Conservation (phyloP, 2,329 filamentous ascomycete species). For the Cryphonectria radicalis region DNA sequence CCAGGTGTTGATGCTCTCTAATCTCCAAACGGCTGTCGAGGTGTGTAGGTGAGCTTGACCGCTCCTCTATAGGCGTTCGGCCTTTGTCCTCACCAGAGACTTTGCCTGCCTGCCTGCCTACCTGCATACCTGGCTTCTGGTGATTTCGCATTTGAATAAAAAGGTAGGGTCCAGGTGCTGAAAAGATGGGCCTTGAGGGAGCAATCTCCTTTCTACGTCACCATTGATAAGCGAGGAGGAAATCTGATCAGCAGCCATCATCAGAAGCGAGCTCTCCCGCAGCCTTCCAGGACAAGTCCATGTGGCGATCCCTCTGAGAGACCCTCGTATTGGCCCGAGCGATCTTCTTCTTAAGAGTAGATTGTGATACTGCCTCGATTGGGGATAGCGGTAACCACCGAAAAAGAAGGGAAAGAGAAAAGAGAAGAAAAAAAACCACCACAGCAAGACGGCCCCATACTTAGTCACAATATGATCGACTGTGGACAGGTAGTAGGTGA, state of each 20-base stretch:
- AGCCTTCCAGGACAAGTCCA: neutral
- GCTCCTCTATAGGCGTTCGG: neutral
- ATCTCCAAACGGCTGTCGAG: neutral
- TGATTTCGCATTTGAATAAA: neutral
- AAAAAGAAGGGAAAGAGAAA: no score
- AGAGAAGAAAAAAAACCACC: no score
- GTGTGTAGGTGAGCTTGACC: neutral
- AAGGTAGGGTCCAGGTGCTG: neutral
- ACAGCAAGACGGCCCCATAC: neutral
- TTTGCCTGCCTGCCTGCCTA: neutral
- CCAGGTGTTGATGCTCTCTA: neutral
- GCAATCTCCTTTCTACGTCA: neutral
- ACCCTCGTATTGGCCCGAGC: constrained; percentile 6
- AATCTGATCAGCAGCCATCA: neutral
- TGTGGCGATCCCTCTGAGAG: neutral
- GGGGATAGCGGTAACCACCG: neutral
- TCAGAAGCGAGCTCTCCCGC: neutral
- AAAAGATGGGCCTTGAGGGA: neutral
- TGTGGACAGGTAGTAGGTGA: neutral
- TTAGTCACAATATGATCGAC: neutral
- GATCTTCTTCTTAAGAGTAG: neutral
- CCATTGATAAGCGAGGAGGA: neutral
- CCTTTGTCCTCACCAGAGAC: neutral
- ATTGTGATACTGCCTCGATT: neutral
- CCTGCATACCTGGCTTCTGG: neutral